Evolutionary conservation across 208 protist species (phyloP), one percentile per base, ranked within the genome.

Genomic region (Trypanosomatidae sp.): DNA sequence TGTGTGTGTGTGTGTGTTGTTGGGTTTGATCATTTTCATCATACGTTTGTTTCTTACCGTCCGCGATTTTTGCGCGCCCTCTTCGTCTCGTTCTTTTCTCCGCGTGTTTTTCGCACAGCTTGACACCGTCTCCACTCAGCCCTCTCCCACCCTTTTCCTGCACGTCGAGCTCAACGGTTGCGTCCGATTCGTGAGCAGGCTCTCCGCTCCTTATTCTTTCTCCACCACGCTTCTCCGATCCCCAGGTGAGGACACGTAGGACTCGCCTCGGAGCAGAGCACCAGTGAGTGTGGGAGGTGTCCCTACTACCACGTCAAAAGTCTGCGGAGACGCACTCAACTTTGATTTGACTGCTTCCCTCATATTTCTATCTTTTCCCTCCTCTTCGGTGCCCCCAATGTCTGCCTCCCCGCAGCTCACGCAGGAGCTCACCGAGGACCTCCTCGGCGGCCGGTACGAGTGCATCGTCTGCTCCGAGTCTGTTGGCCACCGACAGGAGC

Each of bases 381-480:
- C 44, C 3, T 9, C 28, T 13, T 68, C 44, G 13, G 25, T 44
- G 3, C 62, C 9, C 43, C 36, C 46, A 5, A 80, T 80, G 76
- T 80, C 70, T 7, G 64, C 65, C 39, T 80, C 70, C 25, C 76
- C 76, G 43, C 71, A 83, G 70, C 77, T 79, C 9, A 74, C 74
- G 36, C 67, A 81, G 55, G 70, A 82, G 36, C 59, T 93, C 46
- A 82, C 82, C 9, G 74, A 87, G 5, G 79, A 91, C n/a, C 83
- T 95, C 55, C 53, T 72, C 9, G 71, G 66, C 36, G 87, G 84
- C 39, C 75, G 66, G 22, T 86, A 95, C 69, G 88, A 95, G 52
- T 96, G 92, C 74, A 66, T 75, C 17, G 79, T 96, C 33, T 96
- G 92, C 77, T 85, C 80, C 17, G 86, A 95, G 69, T 47, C 46